Percentiles rank a stretch among this genome's conserved stretches.
Evolutionary conservation across 2,329 filamentous ascomycete species (phyloP).

Genomic region (Ophiostoma tasmaniense): DNA sequence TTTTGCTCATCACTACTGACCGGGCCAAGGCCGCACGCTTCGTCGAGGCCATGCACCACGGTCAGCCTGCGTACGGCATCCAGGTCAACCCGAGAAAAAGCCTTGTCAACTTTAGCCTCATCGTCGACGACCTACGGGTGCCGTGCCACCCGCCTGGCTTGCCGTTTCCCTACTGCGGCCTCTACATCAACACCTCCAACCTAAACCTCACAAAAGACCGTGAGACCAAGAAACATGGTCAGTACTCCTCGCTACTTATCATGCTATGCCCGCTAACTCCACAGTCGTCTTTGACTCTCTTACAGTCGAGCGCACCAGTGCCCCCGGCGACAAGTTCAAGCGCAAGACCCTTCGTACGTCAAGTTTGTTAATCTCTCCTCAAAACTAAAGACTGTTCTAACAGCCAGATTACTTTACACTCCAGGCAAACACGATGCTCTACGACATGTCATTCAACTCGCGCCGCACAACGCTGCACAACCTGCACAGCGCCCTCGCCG

Average conservation of each 20-base stretch:
- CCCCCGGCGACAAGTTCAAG: conserved; percentile 69
- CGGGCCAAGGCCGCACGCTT: conserved; percentile 60
- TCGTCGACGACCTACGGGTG: conserved; percentile 45
- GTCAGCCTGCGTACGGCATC: conserved; percentile 73
- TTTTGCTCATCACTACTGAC: conserved; percentile 74
- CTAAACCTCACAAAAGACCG: conserved; percentile 67
- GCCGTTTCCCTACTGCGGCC: conserved; percentile 84
- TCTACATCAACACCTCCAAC: conserved; percentile 63
- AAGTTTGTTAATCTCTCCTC: background rate
- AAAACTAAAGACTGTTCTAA: background rate
- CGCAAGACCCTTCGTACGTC: conserved; percentile 55
- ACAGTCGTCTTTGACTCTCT: conserved; percentile 58
- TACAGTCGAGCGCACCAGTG: conserved; percentile 66
- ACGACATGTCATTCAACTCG: conserved; percentile 72
- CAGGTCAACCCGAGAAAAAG: conserved; percentile 69
- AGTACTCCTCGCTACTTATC: background rate
- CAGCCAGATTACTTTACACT: conserved; percentile 61
- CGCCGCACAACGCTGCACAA: conserved; percentile 61
- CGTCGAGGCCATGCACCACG: conserved; percentile 69
- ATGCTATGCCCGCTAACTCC: too few species aligned
- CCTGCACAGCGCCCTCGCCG: conserved; percentile 63
- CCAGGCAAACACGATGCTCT: conserved; percentile 75
- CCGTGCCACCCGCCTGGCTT: conserved; percentile 34
- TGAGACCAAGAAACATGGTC: conserved; percentile 35
- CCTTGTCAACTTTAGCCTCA: conserved; percentile 70